Base-by-base conservation (phyloP, 306 rosid genomes). In the Malus fusca region DNA sequence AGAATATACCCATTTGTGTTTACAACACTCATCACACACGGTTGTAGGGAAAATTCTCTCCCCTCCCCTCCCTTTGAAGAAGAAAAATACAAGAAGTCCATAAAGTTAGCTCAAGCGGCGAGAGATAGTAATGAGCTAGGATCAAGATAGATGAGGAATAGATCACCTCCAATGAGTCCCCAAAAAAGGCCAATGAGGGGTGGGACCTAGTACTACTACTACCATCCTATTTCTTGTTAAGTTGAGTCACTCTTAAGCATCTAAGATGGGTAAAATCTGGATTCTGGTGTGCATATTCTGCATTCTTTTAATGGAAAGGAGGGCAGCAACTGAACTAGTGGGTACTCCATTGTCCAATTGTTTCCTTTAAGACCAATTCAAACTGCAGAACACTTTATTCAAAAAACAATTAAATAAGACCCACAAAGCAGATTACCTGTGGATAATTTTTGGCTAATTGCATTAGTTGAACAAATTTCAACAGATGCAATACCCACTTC, bases 401-500 rank as follows among this genome's bases (percentile, higher is more conserved):
- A 35, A 35, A 35, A 35, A 35, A 60, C 19, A 4, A 28, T 35
- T 19, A 31, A 64, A 10, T 8, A 66, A 66, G 22, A 30, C 21
- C 22, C 69, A 35, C 46, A 9, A 66, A 66, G 26, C 51, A 21
- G 8, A 18, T 35, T 80, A 76, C 62, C 78, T 69, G 90, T 68
- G 72, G 31, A 78, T 73, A 79, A 79, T 75, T 84, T 69, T 42
- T 68, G 17, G 51, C 15, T 28, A 43, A 40, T 53, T 52, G 42
- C 81, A 67, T 70, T 37, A 35, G 37, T 21, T 30, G 51, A 13
- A 31, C 46, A 25, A 56, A 64, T 30, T 35, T 37, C 72, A 35
- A 73, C 77, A 28, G 23, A 62, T 43, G 56, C 80, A 46, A 11
- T 6, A 7, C 70, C 25, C 31, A n/a, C 65, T 56, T 69, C 56